Base-by-base conservation (phyloP, 2,329 filamentous ascomycete genomes). In the Chaetomium strumarium region DNA sequence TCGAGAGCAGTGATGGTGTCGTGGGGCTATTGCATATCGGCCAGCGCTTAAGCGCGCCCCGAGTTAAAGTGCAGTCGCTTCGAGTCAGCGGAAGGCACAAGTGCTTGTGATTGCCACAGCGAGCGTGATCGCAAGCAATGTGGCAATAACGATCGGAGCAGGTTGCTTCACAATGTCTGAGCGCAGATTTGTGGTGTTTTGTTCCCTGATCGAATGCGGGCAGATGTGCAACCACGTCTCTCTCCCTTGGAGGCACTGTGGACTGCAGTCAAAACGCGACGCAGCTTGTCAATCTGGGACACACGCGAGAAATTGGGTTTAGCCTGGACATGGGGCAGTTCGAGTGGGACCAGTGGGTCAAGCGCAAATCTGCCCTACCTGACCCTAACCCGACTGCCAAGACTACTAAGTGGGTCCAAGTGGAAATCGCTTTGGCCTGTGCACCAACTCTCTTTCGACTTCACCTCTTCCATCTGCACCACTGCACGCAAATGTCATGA, bases 11-110 rank as follows among this genome's bases (percentile, higher is more conserved):
- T 20, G 49, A 41, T 20, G n/a, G 29, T 40, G 40, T 24, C 31
- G 37, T 38, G 49, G 30, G 17, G 48, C 43, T 59, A 62, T 58
- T 37, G 49, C 58, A 62, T 62, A 39, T 46, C 60, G 52, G 51
- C 30, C 40, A 50, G 36, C 33, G 29, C n/a, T 51, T 19, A 49
- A 13, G 36, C 29, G 36, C 39, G 46, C 30, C 41, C 19, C 19
- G 49, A 43, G 30, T 42, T 41, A 11, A 33, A 2, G 11, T 14
- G 24, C 30, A 29, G 33, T 10, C 10, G 34, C 16, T n/a, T 20
- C 29, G 37, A 14, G 37, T 16, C 31, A 16, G 11, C 14, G 13
- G n/a, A 19, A 17, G 34, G 14, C 34, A 16, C 34, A 5, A 29
- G 13, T 29, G 34, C 16, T n/a, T 10, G 10, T 12, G 4, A 20